Evolutionary conservation across 2,329 filamentous ascomycete genomes (phyloP).

Genomic region (Fusarium euwallaceae): DNA sequence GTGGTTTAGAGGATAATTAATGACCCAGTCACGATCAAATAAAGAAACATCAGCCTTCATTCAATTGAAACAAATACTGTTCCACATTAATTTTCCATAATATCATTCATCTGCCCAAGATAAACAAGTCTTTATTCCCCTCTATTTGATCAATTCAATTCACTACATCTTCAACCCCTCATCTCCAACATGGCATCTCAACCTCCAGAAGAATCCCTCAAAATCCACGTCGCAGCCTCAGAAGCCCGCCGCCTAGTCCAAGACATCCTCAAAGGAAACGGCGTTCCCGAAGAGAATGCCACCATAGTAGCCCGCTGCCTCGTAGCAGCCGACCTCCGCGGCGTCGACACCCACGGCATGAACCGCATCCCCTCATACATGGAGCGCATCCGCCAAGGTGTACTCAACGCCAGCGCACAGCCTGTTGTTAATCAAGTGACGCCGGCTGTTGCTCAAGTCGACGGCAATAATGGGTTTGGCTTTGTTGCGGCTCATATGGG

Average conservation of each 20-base stretch:
- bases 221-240: slow-evolving; percentile 53
- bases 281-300: slow-evolving; percentile 71
- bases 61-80: background rate
- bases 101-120: too few relatives aligned
- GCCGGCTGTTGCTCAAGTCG: slow-evolving; percentile 77
- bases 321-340: slow-evolving; percentile 80
- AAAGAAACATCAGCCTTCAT: background rate
- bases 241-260: slow-evolving; percentile 63
- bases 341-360: slow-evolving; percentile 82
- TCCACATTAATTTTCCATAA: background rate
- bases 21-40: background rate
- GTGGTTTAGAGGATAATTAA: background rate
- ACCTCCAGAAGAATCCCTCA: slow-evolving; percentile 26
- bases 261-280: slow-evolving; percentile 70
- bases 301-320: slow-evolving; percentile 75
- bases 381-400: slow-evolving; percentile 76
- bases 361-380: slow-evolving; percentile 85
- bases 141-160: too few relatives aligned
- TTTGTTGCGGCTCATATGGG: slow-evolving; percentile 77
- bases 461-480: slow-evolving; percentile 80
- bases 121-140: too few relatives aligned
- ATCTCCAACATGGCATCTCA: slow-evolving; percentile 31
- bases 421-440: slow-evolving; percentile 74
- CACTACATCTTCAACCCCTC: background rate
- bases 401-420: slow-evolving; percentile 71